Conservation (phyloP, 2,329 filamentous ascomycete genomes). For the Chrysoporthe cubensis region DNA sequence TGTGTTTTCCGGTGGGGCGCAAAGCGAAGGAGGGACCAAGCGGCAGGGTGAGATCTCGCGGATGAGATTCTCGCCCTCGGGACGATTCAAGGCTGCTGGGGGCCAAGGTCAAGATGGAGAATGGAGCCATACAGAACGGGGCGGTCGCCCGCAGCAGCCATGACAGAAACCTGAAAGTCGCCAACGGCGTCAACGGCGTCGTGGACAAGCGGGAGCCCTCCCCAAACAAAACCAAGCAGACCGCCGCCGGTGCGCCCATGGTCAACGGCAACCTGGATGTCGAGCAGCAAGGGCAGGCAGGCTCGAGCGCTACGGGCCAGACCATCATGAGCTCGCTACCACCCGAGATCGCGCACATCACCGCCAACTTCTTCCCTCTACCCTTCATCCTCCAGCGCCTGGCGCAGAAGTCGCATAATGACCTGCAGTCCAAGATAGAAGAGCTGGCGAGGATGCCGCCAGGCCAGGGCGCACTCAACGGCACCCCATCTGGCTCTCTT, state of each 20-base stretch:
- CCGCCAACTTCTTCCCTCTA: conserved; percentile 75
- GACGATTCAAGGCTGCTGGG: conserved; percentile 16
- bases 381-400: conserved; percentile 76
- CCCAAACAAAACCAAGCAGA: conserved; percentile 41
- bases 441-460: conserved; percentile 72
- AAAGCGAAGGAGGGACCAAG: conserved; percentile 10
- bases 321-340: conserved; percentile 61
- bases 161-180: conserved; percentile 50
- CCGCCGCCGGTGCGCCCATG: conserved; percentile 33
- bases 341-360: conserved; percentile 71
- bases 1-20: neutral
- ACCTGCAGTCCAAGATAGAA: conserved; percentile 70
- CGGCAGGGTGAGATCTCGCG: conserved; percentile 30
- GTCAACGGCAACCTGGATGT: conserved; percentile 34
- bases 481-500: conserved; percentile 45
- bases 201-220: conserved; percentile 35
- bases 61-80: conserved; percentile 30
- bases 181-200: conserved; percentile 50
- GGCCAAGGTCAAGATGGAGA: conserved; percentile 37
- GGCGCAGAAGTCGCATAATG: conserved; percentile 81
- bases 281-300: conserved; percentile 30
- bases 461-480: conserved; percentile 56
- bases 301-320: conserved; percentile 35
- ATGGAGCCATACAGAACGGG: conserved; percentile 56
- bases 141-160: conserved; percentile 58